Evolutionary conservation across 495 filamentous ascomycete species (phyloP), one percentile per base, ranked within the genome.

Genomic region (Lasiosphaeria hispida): DNA sequence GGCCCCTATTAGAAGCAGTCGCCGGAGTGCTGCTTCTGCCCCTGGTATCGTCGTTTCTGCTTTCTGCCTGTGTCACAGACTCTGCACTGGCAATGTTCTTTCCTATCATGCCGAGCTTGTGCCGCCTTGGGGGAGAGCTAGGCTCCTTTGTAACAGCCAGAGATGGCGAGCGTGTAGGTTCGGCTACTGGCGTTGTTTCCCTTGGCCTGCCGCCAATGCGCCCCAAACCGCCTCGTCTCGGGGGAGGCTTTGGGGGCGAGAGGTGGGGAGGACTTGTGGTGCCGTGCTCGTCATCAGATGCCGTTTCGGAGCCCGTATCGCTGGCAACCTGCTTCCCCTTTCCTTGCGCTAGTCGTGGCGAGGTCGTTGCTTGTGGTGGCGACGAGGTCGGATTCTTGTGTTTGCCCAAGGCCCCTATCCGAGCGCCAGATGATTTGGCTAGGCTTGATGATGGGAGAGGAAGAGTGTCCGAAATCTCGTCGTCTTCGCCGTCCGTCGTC

Each of bases 141-240:
- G 58, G 23, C 17, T 55, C 40, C 2, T 30, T 44, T 13, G 59
- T 37, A 10, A 17, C 35, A 0, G 34, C 52, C 38, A 67, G 55
- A 17, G 67, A 58, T n/a, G 62, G 51, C 18, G 63, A 64, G 9
- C 49, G 59, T 15, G n/a, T 36, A 6, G 60, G 23, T 17, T 61
- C 57, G 18, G 55, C 36, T 3, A 48, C 35, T 23, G 48, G 48
- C 2, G 58, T 43, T 7, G 34, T 18, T 18, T 52, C 39, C 43
- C 55, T 64, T 7, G 54, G 10, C 39, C 61, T 67, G 1, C 77
- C 78, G 3, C 77, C 77, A 55, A 81, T 80, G 19, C 65, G 69
- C 1, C 78, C 77, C 41, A 80, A 55, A 0, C 66, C 67, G 2
- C 63, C 68, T 18, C 65, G 65, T 35, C 58, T 68, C 10, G 62